A percentile compares a stretch with the other conserved stretches of the same genome.
Evolutionary conservation across 768 basidiomycete genomes (phyloP).

Genomic region (Tylopilus rubrobrunneus): DNA sequence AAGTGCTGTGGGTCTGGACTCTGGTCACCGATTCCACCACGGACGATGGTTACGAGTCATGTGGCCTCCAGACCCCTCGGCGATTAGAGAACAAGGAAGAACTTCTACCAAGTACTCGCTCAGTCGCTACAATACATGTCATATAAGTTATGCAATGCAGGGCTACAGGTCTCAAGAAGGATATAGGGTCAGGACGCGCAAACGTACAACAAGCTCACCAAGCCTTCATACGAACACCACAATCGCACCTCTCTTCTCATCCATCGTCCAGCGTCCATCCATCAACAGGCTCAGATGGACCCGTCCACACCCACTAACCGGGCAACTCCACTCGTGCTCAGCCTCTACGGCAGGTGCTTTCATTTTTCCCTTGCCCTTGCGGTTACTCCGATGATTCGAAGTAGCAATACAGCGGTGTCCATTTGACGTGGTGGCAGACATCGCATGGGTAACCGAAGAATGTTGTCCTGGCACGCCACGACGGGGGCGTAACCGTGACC

Average conservation of each 20-base stretch:
- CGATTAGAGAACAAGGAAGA: too few relatives aligned
- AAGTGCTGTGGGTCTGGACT: constrained; percentile 8
- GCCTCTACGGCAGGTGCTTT: constrained; percentile 39
- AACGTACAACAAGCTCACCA: constrained; percentile 12
- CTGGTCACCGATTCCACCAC: not conserved
- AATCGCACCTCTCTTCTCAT: constrained; percentile 41
- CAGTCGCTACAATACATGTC: constrained; percentile 15
- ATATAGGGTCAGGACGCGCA: constrained; percentile 12
- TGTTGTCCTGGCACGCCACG: constrained; percentile 14
- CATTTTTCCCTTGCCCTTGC: constrained; percentile 34
- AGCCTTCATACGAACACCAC: constrained; percentile 36
- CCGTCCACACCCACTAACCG: constrained; percentile 52
- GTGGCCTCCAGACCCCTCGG: too few relatives aligned
- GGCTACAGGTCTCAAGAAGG: not conserved
- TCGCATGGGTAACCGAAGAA: constrained; percentile 1
- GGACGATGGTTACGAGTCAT: constrained; percentile 2
- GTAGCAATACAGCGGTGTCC: constrained; percentile 6
- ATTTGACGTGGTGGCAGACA: constrained; percentile 3
- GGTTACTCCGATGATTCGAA: constrained; percentile 15
- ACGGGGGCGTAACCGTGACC: constrained; percentile 56
- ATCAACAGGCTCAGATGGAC: constrained; percentile 56
- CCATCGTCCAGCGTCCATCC: constrained; percentile 58
- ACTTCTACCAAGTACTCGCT: not conserved
- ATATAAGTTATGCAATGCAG: constrained; percentile 12
- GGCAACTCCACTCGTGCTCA: constrained; percentile 60